Evolutionary conservation across 345 rosid genomes (phyloP).

Genomic region (Brassica juncea): DNA sequence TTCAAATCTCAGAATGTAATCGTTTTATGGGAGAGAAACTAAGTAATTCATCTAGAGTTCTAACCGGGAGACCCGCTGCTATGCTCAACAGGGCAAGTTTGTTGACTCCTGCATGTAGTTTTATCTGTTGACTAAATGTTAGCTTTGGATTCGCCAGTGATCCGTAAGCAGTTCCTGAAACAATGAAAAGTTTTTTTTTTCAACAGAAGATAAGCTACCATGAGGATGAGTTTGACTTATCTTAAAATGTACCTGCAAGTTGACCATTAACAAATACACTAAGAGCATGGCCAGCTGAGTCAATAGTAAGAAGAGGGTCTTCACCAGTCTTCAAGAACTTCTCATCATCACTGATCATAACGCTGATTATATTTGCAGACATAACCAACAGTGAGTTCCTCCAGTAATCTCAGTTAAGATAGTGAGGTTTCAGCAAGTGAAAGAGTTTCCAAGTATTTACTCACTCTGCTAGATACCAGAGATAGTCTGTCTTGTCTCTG

Average conservation of each 20-base stretch:
- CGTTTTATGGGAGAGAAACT: not conserved
- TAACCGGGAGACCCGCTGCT: slow-evolving; percentile 83
- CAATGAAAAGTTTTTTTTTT: not conserved
- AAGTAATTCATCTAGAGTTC: slow-evolving; percentile 28
- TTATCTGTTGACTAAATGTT: slow-evolving; percentile 51
- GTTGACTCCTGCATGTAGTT: slow-evolving; percentile 36
- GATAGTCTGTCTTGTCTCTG: slow-evolving; percentile 72
- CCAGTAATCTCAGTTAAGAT: slow-evolving; percentile 62
- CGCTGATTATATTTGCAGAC: slow-evolving; percentile 35
- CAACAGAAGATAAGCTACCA: not conserved
- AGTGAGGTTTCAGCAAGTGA: slow-evolving; percentile 40
- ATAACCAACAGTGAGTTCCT: slow-evolving; percentile 58
- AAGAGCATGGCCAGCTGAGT: slow-evolving; percentile 70
- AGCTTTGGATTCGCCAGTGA: slow-evolving; percentile 55
- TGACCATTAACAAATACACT: slow-evolving; percentile 75
- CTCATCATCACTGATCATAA: slow-evolving; percentile 42
- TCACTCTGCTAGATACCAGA: slow-evolving; percentile 96
- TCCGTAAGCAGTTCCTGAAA: slow-evolving; percentile 73
- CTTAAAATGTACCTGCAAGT: slow-evolving; percentile 52
- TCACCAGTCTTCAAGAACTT: slow-evolving; percentile 49
- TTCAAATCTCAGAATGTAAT: not conserved
- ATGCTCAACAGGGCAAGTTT: slow-evolving; percentile 62
- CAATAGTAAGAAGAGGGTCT: slow-evolving; percentile 55
- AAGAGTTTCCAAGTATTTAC: slow-evolving; percentile 39
- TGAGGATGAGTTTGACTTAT: slow-evolving; percentile 1